phyloP scores from a whole-genome alignment of 495 filamentous ascomycete species.

The Annulohypoxylon bovei region DNA sequence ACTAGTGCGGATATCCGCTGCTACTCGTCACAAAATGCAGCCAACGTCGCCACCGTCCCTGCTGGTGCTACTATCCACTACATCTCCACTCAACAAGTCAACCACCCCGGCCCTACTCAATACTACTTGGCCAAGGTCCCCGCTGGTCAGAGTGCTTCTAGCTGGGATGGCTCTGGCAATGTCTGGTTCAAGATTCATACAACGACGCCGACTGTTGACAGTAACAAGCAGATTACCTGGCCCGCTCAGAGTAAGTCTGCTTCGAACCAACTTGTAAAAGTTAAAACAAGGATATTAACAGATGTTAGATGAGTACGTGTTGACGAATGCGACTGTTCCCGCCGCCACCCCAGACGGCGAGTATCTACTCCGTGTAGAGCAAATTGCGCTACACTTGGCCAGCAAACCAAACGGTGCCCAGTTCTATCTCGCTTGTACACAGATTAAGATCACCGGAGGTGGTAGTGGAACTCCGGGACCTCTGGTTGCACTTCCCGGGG shows the following conservation, averaged over 20 bases:
- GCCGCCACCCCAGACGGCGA: conserved; percentile 56
- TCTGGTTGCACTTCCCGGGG: conserved; percentile 61
- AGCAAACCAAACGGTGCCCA: conserved; percentile 56
- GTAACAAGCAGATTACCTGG: conserved; percentile 53
- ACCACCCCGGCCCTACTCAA: conserved; percentile 60
- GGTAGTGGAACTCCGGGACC: conserved; percentile 57
- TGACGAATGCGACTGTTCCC: conserved; percentile 59
- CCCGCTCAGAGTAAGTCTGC: conserved; percentile 49
- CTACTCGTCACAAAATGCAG: conserved; percentile 52
- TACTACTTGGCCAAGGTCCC: conserved; percentile 62
- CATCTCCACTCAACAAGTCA: conserved; percentile 56
- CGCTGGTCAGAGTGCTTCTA: conserved; percentile 50
- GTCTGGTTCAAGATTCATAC: conserved; percentile 65
- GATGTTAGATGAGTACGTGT: conserved; percentile 48
- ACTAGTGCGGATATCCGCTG: conserved; percentile 59
- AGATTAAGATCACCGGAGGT: conserved; percentile 63
- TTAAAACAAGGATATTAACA: neutral
- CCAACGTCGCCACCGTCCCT: conserved; percentile 51
- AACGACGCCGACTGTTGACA: conserved; percentile 51
- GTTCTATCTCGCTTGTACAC: conserved; percentile 65
- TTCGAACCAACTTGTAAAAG: neutral
- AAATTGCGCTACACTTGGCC: conserved; percentile 62
- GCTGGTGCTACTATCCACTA: conserved; percentile 59
- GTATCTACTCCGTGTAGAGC: conserved; percentile 68
- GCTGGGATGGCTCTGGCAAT: conserved; percentile 58